Base-by-base conservation (phyloP, 768 basidiomycete genomes). In the Lentinus brumalis region DNA sequence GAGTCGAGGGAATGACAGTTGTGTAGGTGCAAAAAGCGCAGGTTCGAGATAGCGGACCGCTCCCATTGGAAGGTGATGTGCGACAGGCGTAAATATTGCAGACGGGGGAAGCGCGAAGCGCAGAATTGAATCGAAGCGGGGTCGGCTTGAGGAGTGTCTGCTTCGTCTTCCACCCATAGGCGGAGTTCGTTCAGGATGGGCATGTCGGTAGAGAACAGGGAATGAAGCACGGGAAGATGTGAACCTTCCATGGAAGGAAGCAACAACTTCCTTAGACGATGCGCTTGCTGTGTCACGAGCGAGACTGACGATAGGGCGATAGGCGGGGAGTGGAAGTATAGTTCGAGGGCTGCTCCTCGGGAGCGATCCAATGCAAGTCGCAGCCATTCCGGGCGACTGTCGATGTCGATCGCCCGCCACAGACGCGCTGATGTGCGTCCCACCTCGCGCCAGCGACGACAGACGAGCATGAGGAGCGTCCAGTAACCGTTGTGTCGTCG, bases 381-480 rank as follows among this genome's bases (percentile, higher is more conserved):
- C 14, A 57, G 56, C 56, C 46, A 49, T 21, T 18, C 11, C 9
- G 46, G 26, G 16, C 49, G 6, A 32, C 3, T 21, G 4, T 40
- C 7, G 16, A 57, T n/a, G 14, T 49, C 46, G 10, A 64, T 39
- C 8, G 41, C 38, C 4, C 39, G 51, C 63, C 63, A 64, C 1
- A 64, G 40, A 2, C 12, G 9, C n/a, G 63, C 42, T 1, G 63
- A 41, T 1, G 30, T 32, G 21, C 60, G 46, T 9, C 26, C 10
- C 8, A 61, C 18, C 4, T 30, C 26, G 6, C 63, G 55, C 63
- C 63, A 64, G 47, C 44, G 29, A 5, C 59, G 50, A 18, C 59
- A 64, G 38, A 64, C 59, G 26, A 57, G 63, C 40, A 54, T 63
- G n/a, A 52, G 42, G 15, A 50, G n/a, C 10, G 42, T 18, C 40